Conservation (phyloP, 2,329 filamentous ascomycete species). For the Ilyonectria robusta region DNA sequence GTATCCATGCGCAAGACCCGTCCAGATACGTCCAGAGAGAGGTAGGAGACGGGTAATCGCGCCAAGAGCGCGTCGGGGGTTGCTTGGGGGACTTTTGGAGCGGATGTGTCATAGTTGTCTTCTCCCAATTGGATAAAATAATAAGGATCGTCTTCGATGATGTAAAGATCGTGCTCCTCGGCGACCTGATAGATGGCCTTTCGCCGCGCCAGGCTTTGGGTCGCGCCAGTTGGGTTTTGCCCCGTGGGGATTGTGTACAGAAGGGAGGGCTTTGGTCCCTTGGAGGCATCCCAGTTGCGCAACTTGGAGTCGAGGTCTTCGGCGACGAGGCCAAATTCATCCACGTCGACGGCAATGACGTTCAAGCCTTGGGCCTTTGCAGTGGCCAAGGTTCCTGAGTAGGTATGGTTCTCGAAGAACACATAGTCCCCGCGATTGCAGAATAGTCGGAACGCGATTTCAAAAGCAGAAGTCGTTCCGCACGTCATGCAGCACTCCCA, state of each 20-base stretch:
- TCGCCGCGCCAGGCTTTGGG: slow-evolving; percentile 75
- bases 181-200: slow-evolving; percentile 80
- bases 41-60: slow-evolving; percentile 45
- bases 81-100: slow-evolving; percentile 10
- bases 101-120: slow-evolving; percentile 30
- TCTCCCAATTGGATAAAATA: slow-evolving; percentile 82
- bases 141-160: slow-evolving; percentile 90
- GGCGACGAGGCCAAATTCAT: slow-evolving; percentile 55
- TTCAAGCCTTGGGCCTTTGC: slow-evolving; percentile 1
- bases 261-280: slow-evolving; percentile 61
- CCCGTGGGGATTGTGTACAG: slow-evolving; percentile 76
- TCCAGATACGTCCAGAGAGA: slow-evolving; percentile 62
- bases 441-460: slow-evolving; percentile 77
- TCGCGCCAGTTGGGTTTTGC: slow-evolving; percentile 88
- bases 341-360: neutral
- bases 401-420: slow-evolving; percentile 74
- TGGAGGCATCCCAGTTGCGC: slow-evolving; percentile 71
- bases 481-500: slow-evolving; percentile 78
- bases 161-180: slow-evolving; percentile 83
- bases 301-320: slow-evolving; percentile 74
- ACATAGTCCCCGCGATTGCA: slow-evolving; percentile 74
- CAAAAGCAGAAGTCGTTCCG: slow-evolving; percentile 77
- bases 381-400: slow-evolving; percentile 53
- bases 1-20: slow-evolving; percentile 88
- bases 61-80: slow-evolving; percentile 9